Evolutionary conservation across 2,329 filamentous ascomycete species (phyloP).

Genomic region (Cladosporium sp.): DNA sequence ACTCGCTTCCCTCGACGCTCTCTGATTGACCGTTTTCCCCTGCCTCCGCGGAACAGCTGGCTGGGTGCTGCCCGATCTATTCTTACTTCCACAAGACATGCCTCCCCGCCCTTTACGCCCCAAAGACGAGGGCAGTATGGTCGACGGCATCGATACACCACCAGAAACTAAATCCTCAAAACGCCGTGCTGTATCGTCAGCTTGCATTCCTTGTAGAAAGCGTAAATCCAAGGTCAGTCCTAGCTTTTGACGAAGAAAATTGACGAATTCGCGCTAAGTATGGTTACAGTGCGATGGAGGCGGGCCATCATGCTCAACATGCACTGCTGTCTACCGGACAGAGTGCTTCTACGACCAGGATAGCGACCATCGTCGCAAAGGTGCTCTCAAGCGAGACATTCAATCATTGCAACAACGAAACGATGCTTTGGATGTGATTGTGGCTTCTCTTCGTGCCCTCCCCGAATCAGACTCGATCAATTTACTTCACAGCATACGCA

Average conservation of each 20-base stretch:
- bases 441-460: slow-evolving; percentile 40
- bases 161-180: slow-evolving; percentile 29
- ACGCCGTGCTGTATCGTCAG: slow-evolving; percentile 36
- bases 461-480: slow-evolving; percentile 43
- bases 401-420: slow-evolving; percentile 34
- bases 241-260: too few relatives aligned
- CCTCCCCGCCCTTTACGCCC: slow-evolving; percentile 31
- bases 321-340: slow-evolving; percentile 48
- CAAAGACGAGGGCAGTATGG: slow-evolving; percentile 26
- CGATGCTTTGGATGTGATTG: slow-evolving; percentile 37
- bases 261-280: not conserved
- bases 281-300: slow-evolving; percentile 45
- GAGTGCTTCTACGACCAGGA: slow-evolving; percentile 48
- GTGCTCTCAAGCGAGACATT: slow-evolving; percentile 38
- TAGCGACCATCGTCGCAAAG: slow-evolving; percentile 44
- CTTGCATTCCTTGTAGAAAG: slow-evolving; percentile 48
- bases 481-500: slow-evolving; percentile 41
- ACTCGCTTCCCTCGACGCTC: slow-evolving; percentile 1
- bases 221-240: slow-evolving; percentile 46
- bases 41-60: slow-evolving; percentile 4
- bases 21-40: slow-evolving; percentile 3
- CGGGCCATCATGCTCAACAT: slow-evolving; percentile 47
- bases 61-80: not conserved
- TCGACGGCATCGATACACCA: slow-evolving; percentile 20
- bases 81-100: slow-evolving; percentile 18